Conservation (phyloP, 305 asterid species). For the Petunia hybrid region DNA sequence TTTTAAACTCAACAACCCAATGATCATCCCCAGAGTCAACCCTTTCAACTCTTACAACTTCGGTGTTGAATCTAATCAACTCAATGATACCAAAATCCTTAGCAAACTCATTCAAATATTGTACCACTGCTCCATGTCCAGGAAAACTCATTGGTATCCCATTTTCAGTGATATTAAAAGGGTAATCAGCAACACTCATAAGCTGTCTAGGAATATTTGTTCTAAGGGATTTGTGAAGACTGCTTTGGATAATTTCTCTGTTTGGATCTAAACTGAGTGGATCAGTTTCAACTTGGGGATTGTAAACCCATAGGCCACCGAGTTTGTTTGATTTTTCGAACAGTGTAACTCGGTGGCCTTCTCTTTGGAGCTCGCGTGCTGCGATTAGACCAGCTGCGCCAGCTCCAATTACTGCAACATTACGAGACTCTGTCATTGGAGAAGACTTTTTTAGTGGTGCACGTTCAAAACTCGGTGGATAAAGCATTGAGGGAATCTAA, state of each 20-base stretch:
- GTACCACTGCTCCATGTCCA: slow-evolving; percentile 63
- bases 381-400: slow-evolving; percentile 63
- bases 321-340: slow-evolving; percentile 59
- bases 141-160: slow-evolving; percentile 43
- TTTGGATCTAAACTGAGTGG: slow-evolving; percentile 63
- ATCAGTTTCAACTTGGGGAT: slow-evolving; percentile 62
- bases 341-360: slow-evolving; percentile 53
- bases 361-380: slow-evolving; percentile 58
- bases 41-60: slow-evolving; percentile 46
- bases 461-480: no score
- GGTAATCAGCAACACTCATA: slow-evolving; percentile 66
- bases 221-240: slow-evolving; percentile 58
- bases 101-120: slow-evolving; percentile 59
- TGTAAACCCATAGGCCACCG: slow-evolving; percentile 75
- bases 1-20: slow-evolving; percentile 61
- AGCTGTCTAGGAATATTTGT: slow-evolving; percentile 66
- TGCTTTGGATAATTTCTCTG: slow-evolving; percentile 59
- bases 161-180: slow-evolving; percentile 39
- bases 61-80: slow-evolving; percentile 49
- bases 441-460: neutral
- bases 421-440: slow-evolving; percentile 42
- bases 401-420: slow-evolving; percentile 81
- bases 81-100: slow-evolving; percentile 49
- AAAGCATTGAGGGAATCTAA: no score
- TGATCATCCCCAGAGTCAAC: slow-evolving; percentile 31